Evolutionary conservation across 2,329 filamentous ascomycete species (phyloP), one percentile per base, ranked within the genome.

Genomic region (Diaporthe ampelina): DNA sequence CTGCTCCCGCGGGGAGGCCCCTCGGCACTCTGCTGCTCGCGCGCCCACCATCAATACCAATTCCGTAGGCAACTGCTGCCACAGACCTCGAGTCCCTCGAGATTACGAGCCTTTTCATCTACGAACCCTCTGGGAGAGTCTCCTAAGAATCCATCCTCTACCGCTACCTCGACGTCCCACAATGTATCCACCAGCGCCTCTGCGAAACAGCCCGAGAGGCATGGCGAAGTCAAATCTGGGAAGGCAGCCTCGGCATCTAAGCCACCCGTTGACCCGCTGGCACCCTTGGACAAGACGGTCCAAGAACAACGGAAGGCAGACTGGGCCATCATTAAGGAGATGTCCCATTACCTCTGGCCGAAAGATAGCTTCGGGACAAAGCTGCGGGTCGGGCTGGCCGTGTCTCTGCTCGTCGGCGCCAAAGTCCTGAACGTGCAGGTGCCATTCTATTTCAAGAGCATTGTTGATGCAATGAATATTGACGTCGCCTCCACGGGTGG

Each of bases 321-420:
- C 81, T 98, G 96, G 96, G 95, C 95, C 63, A 99, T 99, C 78
- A 97, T 99, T 88, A 97, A 94, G 85, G 96, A 99, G 83, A 98
- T 99, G 96, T 92, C 93, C 75, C 92, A 92, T 76, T 99, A 99
- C 83, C 87, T 99, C 29, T 99, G 97, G 97, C 97, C 97, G 29
- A 97, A 97, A 86, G 92, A 95, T 82, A 94, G 94, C 81, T 83
- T 94, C 79, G 92, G 92, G 72, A 97, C 95, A 4, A 94, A 97
- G 82, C 85, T 95, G 76, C 92, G 97, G 76, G 97, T 99, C 45
- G 91, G 94, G 15, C 85, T 97, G 63, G 95, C 96, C n/a, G 89
- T 99, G 4, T 91, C 89, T 10, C 85, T 99, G 76, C 88, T 99
- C 50, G 85, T 99, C 29, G 94, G 95, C 74, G 95, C 95, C 81